Percentiles rank a stretch among this genome's conserved stretches.
These are phyloP conservation scores for Fusarium floridanum DNA, from an alignment of 2,329 filamentous ascomycete species.

Conservation along the genomic window DNA sequence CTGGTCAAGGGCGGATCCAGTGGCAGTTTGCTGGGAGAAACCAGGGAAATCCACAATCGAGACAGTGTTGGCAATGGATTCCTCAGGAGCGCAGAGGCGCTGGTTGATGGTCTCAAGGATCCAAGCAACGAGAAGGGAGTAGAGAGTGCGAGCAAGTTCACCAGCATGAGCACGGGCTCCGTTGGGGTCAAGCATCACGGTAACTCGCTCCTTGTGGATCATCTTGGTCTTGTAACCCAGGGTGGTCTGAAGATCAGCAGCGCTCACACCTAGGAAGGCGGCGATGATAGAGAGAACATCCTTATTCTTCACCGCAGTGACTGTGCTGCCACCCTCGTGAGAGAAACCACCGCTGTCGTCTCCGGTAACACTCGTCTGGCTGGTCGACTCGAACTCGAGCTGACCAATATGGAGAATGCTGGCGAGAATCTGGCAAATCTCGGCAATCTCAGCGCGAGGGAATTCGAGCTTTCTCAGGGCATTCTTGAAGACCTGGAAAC, in stretches of 20 bases:
- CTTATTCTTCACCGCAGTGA: conserved; percentile 93
- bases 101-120: conserved; percentile 95
- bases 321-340: conserved; percentile 88
- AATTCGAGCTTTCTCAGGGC: conserved; percentile 95
- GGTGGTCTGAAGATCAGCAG: conserved; percentile 85
- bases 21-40: conserved; percentile 86
- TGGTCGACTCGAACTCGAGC: conserved; percentile 89
- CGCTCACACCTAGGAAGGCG: conserved; percentile 91
- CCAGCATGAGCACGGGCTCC: conserved; percentile 93
- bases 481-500: conserved; percentile 98
- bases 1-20: conserved; percentile 89
- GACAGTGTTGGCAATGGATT: conserved; percentile 91
- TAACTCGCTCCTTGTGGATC: conserved; percentile 95
- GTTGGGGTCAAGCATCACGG: conserved; percentile 94
- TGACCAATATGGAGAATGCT: conserved; percentile 97
- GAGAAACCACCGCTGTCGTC: conserved; percentile 98
- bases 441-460: conserved; percentile 90
- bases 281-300: conserved; percentile 88
- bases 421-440: conserved; percentile 95
- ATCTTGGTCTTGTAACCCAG: conserved; percentile 98
- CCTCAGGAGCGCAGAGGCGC: conserved; percentile 86
- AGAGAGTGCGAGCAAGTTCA: conserved; percentile 91
- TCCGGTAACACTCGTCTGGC: conserved; percentile 80
- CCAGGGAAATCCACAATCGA: conserved; percentile 97
- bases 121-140: conserved; percentile 93